Conservation (phyloP, 495 filamentous ascomycete genomes). For the Talaromyces stipitatus region DNA sequence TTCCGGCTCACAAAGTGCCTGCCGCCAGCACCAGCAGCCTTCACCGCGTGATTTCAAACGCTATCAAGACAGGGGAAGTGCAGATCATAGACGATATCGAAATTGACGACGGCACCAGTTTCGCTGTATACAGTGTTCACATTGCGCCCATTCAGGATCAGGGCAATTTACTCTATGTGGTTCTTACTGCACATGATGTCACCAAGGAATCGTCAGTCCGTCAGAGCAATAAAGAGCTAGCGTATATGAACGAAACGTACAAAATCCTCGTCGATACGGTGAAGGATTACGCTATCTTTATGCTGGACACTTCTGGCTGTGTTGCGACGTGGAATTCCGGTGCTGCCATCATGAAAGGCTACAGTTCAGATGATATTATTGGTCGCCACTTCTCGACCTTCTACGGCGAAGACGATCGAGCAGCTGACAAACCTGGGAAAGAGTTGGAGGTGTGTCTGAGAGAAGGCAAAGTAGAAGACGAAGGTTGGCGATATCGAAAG, state of each 20-base stretch:
- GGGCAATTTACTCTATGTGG: conserved; percentile 32
- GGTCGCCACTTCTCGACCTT: conserved; percentile 58
- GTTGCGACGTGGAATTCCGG: conserved; percentile 58
- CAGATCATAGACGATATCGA: conserved; percentile 26
- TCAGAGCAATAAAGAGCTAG: conserved; percentile 25
- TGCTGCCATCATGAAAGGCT: conserved; percentile 53
- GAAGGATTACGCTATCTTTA: conserved; percentile 62
- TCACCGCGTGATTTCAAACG: conserved; percentile 35
- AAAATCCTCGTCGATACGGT: conserved; percentile 56
- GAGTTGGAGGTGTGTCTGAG: conserved; percentile 51
- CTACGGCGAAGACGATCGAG: conserved; percentile 49
- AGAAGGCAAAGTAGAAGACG: conserved; percentile 55
- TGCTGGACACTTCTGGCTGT: conserved; percentile 50
- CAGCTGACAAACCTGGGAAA: conserved; percentile 43
- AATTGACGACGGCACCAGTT: conserved; percentile 16
- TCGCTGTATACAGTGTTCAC: conserved; percentile 30
- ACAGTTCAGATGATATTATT: conserved; percentile 47
- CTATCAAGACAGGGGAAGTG: conserved; percentile 25
- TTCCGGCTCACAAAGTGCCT: conserved; percentile 24
- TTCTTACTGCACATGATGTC: conserved; percentile 37
- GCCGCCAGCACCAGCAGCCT: conserved; percentile 30
- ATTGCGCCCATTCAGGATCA: conserved; percentile 47
- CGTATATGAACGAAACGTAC: conserved; percentile 50
- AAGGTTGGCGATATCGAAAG: conserved; percentile 58
- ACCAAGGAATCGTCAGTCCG: conserved; percentile 12